Evolutionary conservation across 441 rosid species (phyloP), one percentile per base, ranked within the genome.

Genomic region (Hypseocharis bilobata): DNA sequence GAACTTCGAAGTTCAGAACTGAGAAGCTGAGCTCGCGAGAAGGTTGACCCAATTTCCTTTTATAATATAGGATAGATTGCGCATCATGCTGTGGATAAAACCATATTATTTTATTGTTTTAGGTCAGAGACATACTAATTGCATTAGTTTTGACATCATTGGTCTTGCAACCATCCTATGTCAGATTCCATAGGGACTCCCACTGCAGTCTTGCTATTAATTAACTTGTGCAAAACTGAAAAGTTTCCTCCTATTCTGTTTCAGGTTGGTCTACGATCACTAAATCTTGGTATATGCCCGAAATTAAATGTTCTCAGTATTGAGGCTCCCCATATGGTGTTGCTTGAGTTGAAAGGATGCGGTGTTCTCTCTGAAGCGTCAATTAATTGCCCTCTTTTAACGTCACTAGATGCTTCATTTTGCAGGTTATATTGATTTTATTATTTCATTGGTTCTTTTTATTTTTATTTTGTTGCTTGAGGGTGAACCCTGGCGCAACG

Each of bases 361-460:
- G 99, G 97, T 74, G 92, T 82, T 14, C 75, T 91, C 68, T 86
- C 96, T 38, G 87, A 88, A 68, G 97, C 90, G 69, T 81, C 83
- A 63, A 88, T 94, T 65, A 72, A 84, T 42, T 91, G 97, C 68
- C 97, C 97, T 66, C 86, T 76, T 38, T 77, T 91, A 55, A 88
- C 84, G 64, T 86, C 99, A 65, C 83, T 94, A 64, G 99, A 94
- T 80, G 96, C 97, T 69, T 94, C 99, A 47, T 94, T 94, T 80
- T 91, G 99, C 92, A 70, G 97, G 99, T 91, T 61, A 63, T 23
- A 28, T 65, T 49, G 34, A 22, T 47, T 62, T 32, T 17, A 6
- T 22, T 64, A 45, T 32, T 66, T 51, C 23, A 23, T 2, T 63
- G 38, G 14, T 10, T 38, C 10, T 38, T 54, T 54, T 23, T 22